Conservation (phyloP, 2,329 filamentous ascomycete genomes). For the Orbilia javanica region DNA sequence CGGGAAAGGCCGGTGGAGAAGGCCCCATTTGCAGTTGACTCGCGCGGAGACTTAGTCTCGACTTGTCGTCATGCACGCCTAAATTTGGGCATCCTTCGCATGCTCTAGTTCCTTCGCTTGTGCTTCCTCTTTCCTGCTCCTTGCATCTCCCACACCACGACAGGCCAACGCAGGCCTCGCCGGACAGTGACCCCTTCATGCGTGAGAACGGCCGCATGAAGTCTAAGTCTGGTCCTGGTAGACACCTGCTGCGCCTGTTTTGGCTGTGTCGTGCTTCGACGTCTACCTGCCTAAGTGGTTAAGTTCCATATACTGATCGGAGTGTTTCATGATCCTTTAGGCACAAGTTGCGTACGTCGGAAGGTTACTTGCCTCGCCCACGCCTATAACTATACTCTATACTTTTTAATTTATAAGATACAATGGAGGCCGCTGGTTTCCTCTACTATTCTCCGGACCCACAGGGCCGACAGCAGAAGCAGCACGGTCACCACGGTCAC, state of each 20-base stretch:
- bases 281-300: slow-evolving; percentile 53
- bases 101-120: slow-evolving; percentile 52
- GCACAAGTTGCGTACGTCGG: slow-evolving; percentile 54
- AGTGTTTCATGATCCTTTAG: slow-evolving; percentile 58
- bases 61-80: slow-evolving; percentile 57
- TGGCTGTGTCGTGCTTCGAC: slow-evolving; percentile 36
- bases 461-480: slow-evolving; percentile 61
- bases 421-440: slow-evolving; percentile 60
- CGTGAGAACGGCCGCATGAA: slow-evolving; percentile 49
- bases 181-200: slow-evolving; percentile 39
- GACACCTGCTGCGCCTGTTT: slow-evolving; percentile 43
- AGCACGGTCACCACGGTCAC: slow-evolving; percentile 60
- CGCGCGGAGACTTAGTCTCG: slow-evolving; percentile 37
- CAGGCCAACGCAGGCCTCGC: slow-evolving; percentile 29
- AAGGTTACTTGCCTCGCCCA: slow-evolving; percentile 44
- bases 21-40: slow-evolving; percentile 31
- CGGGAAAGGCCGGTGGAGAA: slow-evolving; percentile 52
- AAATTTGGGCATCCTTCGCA: slow-evolving; percentile 54
- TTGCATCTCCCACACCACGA: slow-evolving; percentile 42
- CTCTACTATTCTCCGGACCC: slow-evolving; percentile 63
- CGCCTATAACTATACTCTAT: slow-evolving; percentile 21
- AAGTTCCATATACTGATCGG: slow-evolving; percentile 58
- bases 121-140: slow-evolving; percentile 53
- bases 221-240: slow-evolving; percentile 39
- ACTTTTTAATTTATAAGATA: slow-evolving; percentile 55